Base-by-base conservation (phyloP, 208 protist genomes). In the Polymyxa betae region DNA sequence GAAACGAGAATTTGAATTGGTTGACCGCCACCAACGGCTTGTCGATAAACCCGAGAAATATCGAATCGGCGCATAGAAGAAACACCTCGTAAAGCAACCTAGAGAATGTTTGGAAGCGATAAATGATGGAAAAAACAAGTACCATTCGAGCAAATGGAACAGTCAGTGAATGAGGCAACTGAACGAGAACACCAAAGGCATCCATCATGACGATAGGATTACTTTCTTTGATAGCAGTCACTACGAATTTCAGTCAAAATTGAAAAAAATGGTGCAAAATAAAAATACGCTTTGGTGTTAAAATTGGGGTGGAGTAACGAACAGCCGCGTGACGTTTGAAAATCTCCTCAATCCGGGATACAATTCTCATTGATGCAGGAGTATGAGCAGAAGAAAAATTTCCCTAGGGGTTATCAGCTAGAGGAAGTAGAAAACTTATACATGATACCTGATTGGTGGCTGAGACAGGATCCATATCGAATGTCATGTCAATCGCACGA, bases 111-210 rank as follows among this genome's bases (percentile, higher is more conserved):
- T 82, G 40, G 12, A 24, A 60, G 5, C 49, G 24, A 60, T 12
- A 35, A 82, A 82, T 40, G 72, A 43, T 5, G 16, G 5, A n/a
- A 82, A 43, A 38, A 5, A n/a, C 40, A 38, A 38, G 5, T 82
- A 82, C 72, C 72, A 35, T 82, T 35, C 72, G 5, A 16, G 72
- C 72, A 82, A 82, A 82, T 5, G 72, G 72, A 43, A 82, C 72
- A 82, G 72, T 82, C n/a, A 82, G 35, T 43, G 72, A 82, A 82
- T 82, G 72, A 45, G 72, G 72, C n/a, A 82, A n/a, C n/a, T 82
- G 72, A 16, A 82, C 72, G 5, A 43, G 72, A 43, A 82, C 72
- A 35, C 72, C 72, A 82, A 40, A 82, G 16, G 72, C 72, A 43
- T 82, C 72, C 72, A 82, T 5, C n/a, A 82, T 35, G 10, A 82